These are phyloP conservation scores for Dillenia turbinata DNA, from an alignment of 164 flowering plant genomes.

Conservation along the genomic window DNA sequence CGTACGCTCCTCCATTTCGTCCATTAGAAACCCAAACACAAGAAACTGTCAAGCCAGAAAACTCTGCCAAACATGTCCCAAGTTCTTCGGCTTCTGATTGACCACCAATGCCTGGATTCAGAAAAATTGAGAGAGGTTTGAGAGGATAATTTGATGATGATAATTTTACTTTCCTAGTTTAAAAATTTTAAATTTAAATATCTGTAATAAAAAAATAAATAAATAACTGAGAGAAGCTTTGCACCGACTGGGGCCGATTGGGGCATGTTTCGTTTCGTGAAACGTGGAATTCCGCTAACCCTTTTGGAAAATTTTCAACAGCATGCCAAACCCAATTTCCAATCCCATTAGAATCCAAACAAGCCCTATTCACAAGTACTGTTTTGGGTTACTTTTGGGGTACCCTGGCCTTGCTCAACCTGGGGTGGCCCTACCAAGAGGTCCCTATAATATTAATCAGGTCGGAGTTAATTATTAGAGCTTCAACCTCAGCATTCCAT, in stretches of 20 bases:
- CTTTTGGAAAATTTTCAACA: slow-evolving; percentile 33
- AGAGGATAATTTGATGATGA: too few species aligned
- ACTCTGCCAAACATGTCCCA: neutral
- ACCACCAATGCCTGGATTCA: slow-evolving; percentile 24
- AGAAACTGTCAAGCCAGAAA: too few species aligned
- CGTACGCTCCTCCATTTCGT: too few species aligned
- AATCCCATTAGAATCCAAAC: slow-evolving; percentile 51
- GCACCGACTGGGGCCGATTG: too few species aligned
- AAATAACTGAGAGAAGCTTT: too few species aligned
- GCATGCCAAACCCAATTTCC: slow-evolving; percentile 25
- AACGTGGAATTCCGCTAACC: slow-evolving; percentile 55
- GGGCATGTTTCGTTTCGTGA: slow-evolving; percentile 65
- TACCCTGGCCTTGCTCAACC: slow-evolving; percentile 43
- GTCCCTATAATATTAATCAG: too few species aligned
- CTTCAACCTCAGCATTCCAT: too few species aligned
- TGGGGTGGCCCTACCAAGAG: too few species aligned
- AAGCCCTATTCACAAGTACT: slow-evolving; percentile 10
- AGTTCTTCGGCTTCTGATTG: slow-evolving; percentile 22
- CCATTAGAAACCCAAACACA: too few species aligned
- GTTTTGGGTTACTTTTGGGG: slow-evolving; percentile 66
- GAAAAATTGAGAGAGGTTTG: slow-evolving; percentile 32
- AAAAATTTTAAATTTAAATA: too few species aligned
- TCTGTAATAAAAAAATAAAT: too few species aligned
- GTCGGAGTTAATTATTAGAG: slow-evolving; percentile 18
- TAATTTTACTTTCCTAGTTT: too few species aligned